Evolutionary conservation across 176 grass and related monocot genomes (phyloP), one percentile per base, ranked within the genome.

Genomic region (Typha latifolia): DNA sequence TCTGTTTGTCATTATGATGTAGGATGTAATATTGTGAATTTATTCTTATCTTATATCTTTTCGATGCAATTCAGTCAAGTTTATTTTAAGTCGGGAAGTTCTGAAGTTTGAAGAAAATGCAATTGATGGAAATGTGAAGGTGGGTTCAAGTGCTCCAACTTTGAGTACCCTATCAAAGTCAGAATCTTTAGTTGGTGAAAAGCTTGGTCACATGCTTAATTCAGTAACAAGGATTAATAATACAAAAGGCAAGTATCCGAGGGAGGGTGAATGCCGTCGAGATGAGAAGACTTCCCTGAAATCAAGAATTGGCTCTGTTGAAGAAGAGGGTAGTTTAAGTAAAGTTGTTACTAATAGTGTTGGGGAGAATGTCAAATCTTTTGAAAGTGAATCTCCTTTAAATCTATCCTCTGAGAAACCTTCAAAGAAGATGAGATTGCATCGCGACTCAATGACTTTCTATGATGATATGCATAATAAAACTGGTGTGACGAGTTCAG

Each of bases 21-120:
- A 19, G 53, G 18, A 21, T 59, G 53, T 21, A 19, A 59, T 59
- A 10, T 59, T 19, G 8, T 59, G 18, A 19, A 21, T 9, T 59
- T 22, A 59, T 19, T 59, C 53, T 59, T 16, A 59, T 59, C 9
- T 21, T 22, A 22, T 21, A 7, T 59, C 53, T 59, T 22, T 59
- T n/a, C 84, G 70, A 48, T 27, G 47, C 66, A 50, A 49, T 78
- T 62, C 85, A 97, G 89, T 80, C 56, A 73, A 49, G 48, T 2
- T 49, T 66, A 69, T 90, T 62, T 79, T 99, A 49, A 99, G 88
- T 70, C 73, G 56, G 66, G 71, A 87, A 87, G 70, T 81, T 50
- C 68, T 78, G 56, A 66, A 78, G 69, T 29, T 47, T 19, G 75
- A 56, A 49, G 12, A 22, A 32, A 72, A 32, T 22, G 53, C 8